Base-by-base conservation (phyloP, 805 yeast species). In the Hermanozyma aechmeae region DNA sequence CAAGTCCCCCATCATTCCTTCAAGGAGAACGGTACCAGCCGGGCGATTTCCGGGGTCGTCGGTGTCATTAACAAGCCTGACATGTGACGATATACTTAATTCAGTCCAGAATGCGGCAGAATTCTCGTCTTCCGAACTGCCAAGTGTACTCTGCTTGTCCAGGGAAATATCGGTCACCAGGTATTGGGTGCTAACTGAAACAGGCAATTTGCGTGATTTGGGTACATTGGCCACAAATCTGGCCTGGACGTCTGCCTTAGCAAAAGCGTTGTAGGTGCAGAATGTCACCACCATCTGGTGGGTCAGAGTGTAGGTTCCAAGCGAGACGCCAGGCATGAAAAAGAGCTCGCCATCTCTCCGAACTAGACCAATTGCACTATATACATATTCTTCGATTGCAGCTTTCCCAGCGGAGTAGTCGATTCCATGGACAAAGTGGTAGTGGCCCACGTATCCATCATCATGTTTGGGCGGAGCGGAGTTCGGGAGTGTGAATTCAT, bases 251-350 rank as follows among this genome's bases (percentile, higher is more conserved):
- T 89, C 98, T 4, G 79, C 68, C 31, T 68, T 68, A 22, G 75
- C 60, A 45, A 92, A 83, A 13, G 79, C 66, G 51, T 92, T 87
- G 58, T 76, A 84, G 11, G 76, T 54, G 50, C 85, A 79, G 39
- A 65, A 75, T 0, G 84, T 76, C 14, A 69, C 69, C 27, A 50
- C 48, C 26, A 68, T 35, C 42, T 54, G n/a, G n/a, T n/a, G n/a
- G n/a, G n/a, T n/a, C n/a, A n/a, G n/a, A n/a, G n/a, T n/a, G n/a
- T n/a, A n/a, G n/a, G n/a, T n/a, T n/a, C n/a, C n/a, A n/a, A n/a
- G n/a, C n/a, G n/a, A n/a, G n/a, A n/a, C n/a, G n/a, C n/a, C n/a
- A n/a, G n/a, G n/a, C n/a, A n/a, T n/a, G 20, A 10, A 17, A 7
- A 7, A 7, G 9, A 10, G 20, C 9, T 31, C 34, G 16, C 16